A percentile compares a stretch with the other conserved stretches of the same genome.
phyloP scores from a whole-genome alignment of 352 stramenopile genomes.

The Phytophthora fragariaefolia region DNA sequence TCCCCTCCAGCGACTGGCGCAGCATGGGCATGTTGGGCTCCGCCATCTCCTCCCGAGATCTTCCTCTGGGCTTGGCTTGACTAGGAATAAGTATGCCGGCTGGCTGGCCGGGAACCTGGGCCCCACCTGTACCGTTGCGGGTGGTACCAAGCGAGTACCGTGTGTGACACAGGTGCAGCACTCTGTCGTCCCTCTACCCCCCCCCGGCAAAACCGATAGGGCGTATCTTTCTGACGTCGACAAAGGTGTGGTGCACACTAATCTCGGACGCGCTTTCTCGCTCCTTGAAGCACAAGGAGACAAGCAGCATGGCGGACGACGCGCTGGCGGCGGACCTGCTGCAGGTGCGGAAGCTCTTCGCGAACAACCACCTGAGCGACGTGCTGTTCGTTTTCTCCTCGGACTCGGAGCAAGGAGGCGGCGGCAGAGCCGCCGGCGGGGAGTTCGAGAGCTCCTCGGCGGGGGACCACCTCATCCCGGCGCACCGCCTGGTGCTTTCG shows the following conservation, averaged over 20 bases:
- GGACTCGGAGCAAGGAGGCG: constrained; percentile 17
- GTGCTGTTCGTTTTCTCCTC: constrained; percentile 80
- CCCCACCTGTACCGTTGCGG: too few relatives aligned
- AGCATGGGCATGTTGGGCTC: constrained; percentile 73
- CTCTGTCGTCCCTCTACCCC: too few relatives aligned
- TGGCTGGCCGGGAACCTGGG: not conserved
- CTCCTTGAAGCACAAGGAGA: constrained; percentile 20
- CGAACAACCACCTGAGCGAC: constrained; percentile 79
- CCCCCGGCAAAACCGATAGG: too few relatives aligned
- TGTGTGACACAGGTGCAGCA: not conserved
- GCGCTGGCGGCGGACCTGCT: constrained; percentile 59
- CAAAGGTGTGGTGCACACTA: too few relatives aligned
- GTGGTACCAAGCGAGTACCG: not conserved
- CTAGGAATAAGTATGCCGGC: constrained; percentile 12
- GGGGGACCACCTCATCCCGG: constrained; percentile 62
- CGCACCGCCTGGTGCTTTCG: constrained; percentile 76
- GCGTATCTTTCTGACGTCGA: too few relatives aligned
- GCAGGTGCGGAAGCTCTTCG: constrained; percentile 64
- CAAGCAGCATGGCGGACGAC: constrained; percentile 21
- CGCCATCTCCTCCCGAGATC: constrained; percentile 46
- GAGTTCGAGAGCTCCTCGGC: constrained; percentile 14
- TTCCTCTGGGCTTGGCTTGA: constrained; percentile 19
- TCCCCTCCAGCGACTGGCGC: constrained; percentile 78
- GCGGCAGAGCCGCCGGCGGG: not conserved
- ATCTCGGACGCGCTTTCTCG: not conserved